These are phyloP conservation scores for Monosporozyma yasuniensis DNA, from an alignment of 805 yeast genomes.

Conservation along the genomic window DNA sequence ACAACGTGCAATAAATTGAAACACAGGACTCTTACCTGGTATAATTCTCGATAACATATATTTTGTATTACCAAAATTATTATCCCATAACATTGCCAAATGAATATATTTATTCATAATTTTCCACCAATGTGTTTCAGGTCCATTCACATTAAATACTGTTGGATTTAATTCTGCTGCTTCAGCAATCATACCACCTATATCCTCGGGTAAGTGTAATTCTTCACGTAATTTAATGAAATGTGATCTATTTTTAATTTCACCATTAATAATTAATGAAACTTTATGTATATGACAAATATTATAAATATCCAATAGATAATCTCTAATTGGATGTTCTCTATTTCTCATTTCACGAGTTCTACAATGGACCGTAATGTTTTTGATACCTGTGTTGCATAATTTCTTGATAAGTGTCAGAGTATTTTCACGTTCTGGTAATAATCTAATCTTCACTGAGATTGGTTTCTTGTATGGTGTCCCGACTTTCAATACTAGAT, in stretches of 20 bases:
- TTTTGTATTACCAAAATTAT: constrained; percentile 56
- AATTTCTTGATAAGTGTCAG: constrained; percentile 47
- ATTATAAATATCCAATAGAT: constrained; percentile 50
- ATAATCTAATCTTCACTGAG: constrained; percentile 79
- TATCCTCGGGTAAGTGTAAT: constrained; percentile 40
- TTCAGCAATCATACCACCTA: constrained; percentile 94
- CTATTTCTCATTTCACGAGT: constrained; percentile 83
- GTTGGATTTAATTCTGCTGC: constrained; percentile 84
- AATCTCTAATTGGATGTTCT: constrained; percentile 68
- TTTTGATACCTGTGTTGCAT: constrained; percentile 70
- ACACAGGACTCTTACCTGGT: constrained; percentile 62
- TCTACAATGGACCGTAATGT: constrained; percentile 87
- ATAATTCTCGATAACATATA: constrained; percentile 69
- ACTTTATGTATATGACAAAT: constrained; percentile 57
- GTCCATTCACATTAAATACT: constrained; percentile 40
- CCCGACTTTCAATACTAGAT: constrained; percentile 74
- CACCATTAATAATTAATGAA: constrained; percentile 78
- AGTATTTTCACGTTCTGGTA: constrained; percentile 57
- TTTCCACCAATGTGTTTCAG: constrained; percentile 44
- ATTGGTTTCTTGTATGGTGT: constrained; percentile 67
- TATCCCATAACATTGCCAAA: constrained; percentile 48
- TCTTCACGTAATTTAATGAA: constrained; percentile 40
- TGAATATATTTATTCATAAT: constrained; percentile 47
- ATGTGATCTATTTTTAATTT: constrained; percentile 47
- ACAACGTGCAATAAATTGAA: constrained; percentile 46